These are phyloP conservation scores for Juncus effusus DNA, from an alignment of 176 grass and related monocot genomes.

Conservation along the genomic window DNA sequence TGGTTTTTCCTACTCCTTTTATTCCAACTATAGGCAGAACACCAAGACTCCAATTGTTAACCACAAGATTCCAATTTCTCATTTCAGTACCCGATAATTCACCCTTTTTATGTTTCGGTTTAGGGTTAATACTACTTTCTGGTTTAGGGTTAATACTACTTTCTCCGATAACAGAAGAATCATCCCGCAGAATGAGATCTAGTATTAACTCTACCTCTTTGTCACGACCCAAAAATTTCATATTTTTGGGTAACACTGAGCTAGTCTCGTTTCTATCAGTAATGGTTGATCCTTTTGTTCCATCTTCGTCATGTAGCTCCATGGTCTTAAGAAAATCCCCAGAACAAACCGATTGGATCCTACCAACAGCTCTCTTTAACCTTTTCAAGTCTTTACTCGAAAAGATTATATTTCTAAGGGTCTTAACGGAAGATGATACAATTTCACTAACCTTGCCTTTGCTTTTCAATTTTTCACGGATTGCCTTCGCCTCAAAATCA, in stretches of 20 bases:
- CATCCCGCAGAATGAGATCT: background rate
- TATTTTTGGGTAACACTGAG: background rate
- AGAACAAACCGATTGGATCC: no score
- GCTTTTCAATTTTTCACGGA: background rate
- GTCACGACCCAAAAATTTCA: background rate
- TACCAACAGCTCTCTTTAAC: background rate
- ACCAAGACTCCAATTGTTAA: background rate
- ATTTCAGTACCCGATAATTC: no score
- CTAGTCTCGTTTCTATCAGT: background rate
- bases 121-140: no score
- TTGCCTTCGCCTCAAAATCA: background rate
- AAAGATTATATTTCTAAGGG: background rate
- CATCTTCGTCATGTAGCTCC: no score
- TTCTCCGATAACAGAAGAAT: no score
- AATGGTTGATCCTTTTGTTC: no score
- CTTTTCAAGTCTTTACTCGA: no score
- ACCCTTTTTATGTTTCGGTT: no score
- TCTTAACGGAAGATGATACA: background rate
- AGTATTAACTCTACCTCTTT: conserved; percentile 1
- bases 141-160: no score
- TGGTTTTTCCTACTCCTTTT: conserved; percentile 22
- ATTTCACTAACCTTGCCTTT: conserved; percentile 8
- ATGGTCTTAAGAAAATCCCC: background rate
- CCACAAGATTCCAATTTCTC: background rate
- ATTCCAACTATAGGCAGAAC: conserved; percentile 21